Base-by-base conservation (phyloP, 2,329 filamentous ascomycete genomes). In the Epichloe typhina region DNA sequence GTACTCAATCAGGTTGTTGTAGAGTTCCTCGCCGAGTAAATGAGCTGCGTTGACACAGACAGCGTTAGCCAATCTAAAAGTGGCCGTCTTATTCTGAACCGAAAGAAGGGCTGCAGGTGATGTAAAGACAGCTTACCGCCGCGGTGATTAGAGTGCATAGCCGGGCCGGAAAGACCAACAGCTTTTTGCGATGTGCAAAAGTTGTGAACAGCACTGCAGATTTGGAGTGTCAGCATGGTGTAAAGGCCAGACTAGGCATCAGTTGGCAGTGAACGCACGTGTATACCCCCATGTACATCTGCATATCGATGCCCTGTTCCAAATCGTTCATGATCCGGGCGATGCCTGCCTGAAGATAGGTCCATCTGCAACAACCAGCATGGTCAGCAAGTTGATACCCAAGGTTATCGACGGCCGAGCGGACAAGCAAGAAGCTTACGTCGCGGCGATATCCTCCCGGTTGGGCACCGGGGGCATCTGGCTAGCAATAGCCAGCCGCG, bases 131-230 rank as follows among this genome's bases (percentile, higher is more conserved):
- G n/a, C 66, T 44, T 72, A 82, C 87, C 87, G 67, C 89, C 89
- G 55, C 67, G 65, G 61, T 72, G 64, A 52, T 62, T 66, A 2
- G 62, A 61, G n/a, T 67, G 63, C 62, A 67, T 66, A 23, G 64
- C 61, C n/a, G 66, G 64, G 13, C 64, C 62, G 13, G 69, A 69
- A 49, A 79, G 74, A n/a, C 80, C 78, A 43, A 90, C 82, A 1
- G 88, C 88, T 67, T 97, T 97, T 68, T 97, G 93, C 23, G 93
- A 95, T 51, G 93, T 98, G 68, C 93, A 98, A 69, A 98, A 98
- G 72, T 98, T 96, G 72, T 98, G 93, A 47, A 98, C 93, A 54
- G 90, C 89, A 49, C 77, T 90, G 65, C 47, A 44, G 44, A 39
- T 19, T 62, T 79, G 58, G 79, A 70, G 41, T 46, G 46, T 59